Evolutionary conservation across 1,139 yeast species (phyloP).

Genomic region (Wickerhamomyces sp.): DNA sequence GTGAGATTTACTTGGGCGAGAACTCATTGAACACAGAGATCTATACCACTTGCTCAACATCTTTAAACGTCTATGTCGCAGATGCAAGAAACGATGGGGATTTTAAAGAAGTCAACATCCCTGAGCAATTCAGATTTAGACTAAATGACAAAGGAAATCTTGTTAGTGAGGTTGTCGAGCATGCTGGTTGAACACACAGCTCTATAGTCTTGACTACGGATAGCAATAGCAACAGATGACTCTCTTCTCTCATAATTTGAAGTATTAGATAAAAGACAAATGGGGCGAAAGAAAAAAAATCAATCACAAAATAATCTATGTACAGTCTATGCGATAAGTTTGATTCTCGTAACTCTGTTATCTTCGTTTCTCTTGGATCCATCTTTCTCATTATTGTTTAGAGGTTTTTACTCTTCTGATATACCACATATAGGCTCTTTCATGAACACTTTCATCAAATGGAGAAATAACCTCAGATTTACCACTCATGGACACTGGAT

Average conservation of each 20-base stretch:
- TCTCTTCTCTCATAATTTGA: no score
- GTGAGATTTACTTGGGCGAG: slow-evolving; percentile 71
- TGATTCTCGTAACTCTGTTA: no score
- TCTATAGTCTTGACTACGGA: no score
- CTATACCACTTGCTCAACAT: slow-evolving; percentile 78
- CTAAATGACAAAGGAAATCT: slow-evolving; percentile 41
- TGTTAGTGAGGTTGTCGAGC: slow-evolving; percentile 51
- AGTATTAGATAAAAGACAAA: no score
- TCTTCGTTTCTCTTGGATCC: no score
- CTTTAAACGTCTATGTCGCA: slow-evolving; percentile 81
- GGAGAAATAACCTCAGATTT: slow-evolving; percentile 95
- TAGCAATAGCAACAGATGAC: no score
- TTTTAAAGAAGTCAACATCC: slow-evolving; percentile 71
- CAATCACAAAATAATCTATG: neutral
- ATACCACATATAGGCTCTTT: slow-evolving; percentile 94
- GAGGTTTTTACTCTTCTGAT: slow-evolving; percentile 48
- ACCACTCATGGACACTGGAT: slow-evolving; percentile 97
- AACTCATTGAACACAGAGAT: slow-evolving; percentile 68
- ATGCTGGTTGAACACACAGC: slow-evolving; percentile 37
- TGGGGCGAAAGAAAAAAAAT: neutral
- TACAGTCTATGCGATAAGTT: neutral
- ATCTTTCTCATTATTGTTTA: slow-evolving; percentile 4
- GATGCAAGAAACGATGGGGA: slow-evolving; percentile 50
- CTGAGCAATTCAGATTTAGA: slow-evolving; percentile 80
- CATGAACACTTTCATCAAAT: slow-evolving; percentile 76